These are phyloP conservation scores for Aspergillus flavus DNA, from an alignment of 2,329 filamentous ascomycete genomes.

Conservation along the genomic window DNA sequence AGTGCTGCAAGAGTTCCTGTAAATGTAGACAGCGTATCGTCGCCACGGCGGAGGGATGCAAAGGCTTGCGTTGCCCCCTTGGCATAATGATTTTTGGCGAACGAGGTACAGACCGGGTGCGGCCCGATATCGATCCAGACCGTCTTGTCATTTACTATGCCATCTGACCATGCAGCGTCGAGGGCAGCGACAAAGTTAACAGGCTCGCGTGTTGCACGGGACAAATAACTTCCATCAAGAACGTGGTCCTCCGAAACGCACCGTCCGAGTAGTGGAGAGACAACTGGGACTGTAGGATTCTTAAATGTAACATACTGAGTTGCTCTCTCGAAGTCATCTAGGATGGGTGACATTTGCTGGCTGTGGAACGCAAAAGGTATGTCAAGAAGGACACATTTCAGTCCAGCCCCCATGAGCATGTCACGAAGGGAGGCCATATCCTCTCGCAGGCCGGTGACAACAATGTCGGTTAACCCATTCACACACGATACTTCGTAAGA, in stretches of 20 bases:
- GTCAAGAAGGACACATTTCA: conserved; percentile 65
- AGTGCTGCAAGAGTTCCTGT: conserved; percentile 60
- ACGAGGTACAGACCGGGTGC: conserved; percentile 68
- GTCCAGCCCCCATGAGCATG: conserved; percentile 53
- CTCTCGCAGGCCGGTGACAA: conserved; percentile 65
- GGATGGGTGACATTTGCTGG: conserved; percentile 20
- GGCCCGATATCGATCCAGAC: conserved; percentile 76
- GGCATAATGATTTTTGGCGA: conserved; percentile 63
- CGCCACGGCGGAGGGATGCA: conserved; percentile 64
- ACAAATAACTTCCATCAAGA: conserved; percentile 65
- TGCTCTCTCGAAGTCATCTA: conserved; percentile 19
- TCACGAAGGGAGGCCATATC: conserved; percentile 59
- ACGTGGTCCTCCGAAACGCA: conserved; percentile 58
- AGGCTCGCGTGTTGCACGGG: conserved; percentile 66
- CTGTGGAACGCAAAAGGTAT: conserved; percentile 61
- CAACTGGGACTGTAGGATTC: conserved; percentile 61
- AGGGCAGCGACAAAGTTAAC: conserved; percentile 71
- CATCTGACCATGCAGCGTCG: conserved; percentile 56
- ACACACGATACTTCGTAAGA: conserved; percentile 67
- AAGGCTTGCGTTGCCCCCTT: conserved; percentile 57
- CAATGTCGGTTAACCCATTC: conserved; percentile 74
- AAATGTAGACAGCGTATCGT: conserved; percentile 67
- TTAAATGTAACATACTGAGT: conserved; percentile 53
- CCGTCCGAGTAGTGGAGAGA: conserved; percentile 68
- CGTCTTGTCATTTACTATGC: conserved; percentile 61